Evolutionary conservation across 208 protist genomes (phyloP).

Genomic region (Angomonas desouzai): DNA sequence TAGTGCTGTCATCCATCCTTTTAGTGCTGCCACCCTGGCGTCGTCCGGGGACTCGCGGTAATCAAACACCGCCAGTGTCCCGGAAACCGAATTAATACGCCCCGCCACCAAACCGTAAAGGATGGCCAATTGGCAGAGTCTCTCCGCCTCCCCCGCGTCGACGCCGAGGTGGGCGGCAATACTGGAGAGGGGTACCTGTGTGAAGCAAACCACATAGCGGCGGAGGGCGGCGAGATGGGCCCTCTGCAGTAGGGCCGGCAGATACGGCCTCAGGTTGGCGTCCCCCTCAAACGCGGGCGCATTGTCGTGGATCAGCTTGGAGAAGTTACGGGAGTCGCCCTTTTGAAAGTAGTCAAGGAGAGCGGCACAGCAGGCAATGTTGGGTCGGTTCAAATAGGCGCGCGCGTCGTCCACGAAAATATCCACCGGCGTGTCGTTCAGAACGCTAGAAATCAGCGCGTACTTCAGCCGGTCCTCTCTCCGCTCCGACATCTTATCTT

Average conservation of each 20-base stretch:
- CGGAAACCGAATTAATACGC: slow-evolving; percentile 27
- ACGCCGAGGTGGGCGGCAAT: slow-evolving; percentile 78
- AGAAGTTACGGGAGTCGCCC: not conserved
- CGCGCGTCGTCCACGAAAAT: slow-evolving; percentile 93
- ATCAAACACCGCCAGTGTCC: slow-evolving; percentile 31
- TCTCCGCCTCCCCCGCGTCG: slow-evolving; percentile 68
- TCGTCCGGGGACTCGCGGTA: slow-evolving; percentile 4
- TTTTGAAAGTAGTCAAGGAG: slow-evolving; percentile 65
- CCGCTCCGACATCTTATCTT: slow-evolving; percentile 83
- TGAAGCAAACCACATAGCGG: slow-evolving; percentile 91
- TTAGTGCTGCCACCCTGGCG: slow-evolving; percentile 19
- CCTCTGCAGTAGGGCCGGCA: slow-evolving; percentile 74
- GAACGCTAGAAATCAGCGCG: slow-evolving; percentile 91
- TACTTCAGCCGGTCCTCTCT: slow-evolving; percentile 91
- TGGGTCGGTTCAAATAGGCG: slow-evolving; percentile 78
- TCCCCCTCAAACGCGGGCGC: slow-evolving; percentile 52
- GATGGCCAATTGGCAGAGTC: slow-evolving; percentile 89
- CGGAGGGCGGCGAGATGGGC: slow-evolving; percentile 78
- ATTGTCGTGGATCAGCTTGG: not conserved
- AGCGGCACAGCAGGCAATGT: slow-evolving; percentile 84
- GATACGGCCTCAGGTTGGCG: slow-evolving; percentile 83
- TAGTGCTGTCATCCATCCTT: slow-evolving; percentile 21
- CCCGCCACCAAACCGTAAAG: slow-evolving; percentile 83
- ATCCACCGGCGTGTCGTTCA: slow-evolving; percentile 73
- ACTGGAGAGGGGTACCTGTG: slow-evolving; percentile 34